Percentiles rank a stretch among this genome's conserved stretches.
Conservation (phyloP, 23 red algal genomes). For the Gracilaria vermiculophylla region DNA sequence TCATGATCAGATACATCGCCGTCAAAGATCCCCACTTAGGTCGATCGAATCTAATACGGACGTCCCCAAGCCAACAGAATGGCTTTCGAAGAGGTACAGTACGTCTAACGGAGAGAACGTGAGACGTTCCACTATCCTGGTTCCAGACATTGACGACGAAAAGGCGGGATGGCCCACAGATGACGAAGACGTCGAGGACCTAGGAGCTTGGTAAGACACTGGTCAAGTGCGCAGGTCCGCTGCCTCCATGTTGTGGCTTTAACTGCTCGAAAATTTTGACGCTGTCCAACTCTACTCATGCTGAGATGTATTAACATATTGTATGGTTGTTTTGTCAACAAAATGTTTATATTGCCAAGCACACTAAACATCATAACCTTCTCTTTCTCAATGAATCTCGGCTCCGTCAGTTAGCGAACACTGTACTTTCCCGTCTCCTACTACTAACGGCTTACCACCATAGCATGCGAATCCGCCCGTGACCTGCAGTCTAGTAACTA, state of each 20-base stretch:
- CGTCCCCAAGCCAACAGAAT: neutral
- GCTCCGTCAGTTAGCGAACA: conserved; percentile 69
- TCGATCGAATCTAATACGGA: conserved; percentile 20
- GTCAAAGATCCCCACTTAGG: conserved; percentile 3
- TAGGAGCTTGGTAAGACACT: conserved; percentile 21
- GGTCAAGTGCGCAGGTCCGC: neutral
- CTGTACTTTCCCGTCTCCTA: conserved; percentile 9
- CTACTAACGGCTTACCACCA: conserved; percentile 25
- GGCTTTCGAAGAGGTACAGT: neutral
- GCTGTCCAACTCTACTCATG: neutral
- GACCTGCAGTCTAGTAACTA: conserved; percentile 50
- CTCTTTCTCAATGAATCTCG: conserved; percentile 63
- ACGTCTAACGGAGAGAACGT: neutral
- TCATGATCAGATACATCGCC: neutral
- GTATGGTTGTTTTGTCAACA: neutral
- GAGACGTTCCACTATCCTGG: neutral
- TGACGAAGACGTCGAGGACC: conserved; percentile 47
- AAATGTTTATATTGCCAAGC: conserved; percentile 9
- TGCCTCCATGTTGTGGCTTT: neutral
- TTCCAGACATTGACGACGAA: conserved; percentile 30
- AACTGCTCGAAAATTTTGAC: neutral
- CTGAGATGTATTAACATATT: neutral
- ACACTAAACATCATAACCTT: conserved; percentile 3
- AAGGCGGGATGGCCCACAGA: conserved; percentile 18
- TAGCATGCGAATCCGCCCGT: conserved; percentile 37